Evolutionary conservation across 371 early-diverging fungal species (phyloP), one percentile per base, ranked within the genome.

Genomic region (Nosema muscidifuracis): DNA sequence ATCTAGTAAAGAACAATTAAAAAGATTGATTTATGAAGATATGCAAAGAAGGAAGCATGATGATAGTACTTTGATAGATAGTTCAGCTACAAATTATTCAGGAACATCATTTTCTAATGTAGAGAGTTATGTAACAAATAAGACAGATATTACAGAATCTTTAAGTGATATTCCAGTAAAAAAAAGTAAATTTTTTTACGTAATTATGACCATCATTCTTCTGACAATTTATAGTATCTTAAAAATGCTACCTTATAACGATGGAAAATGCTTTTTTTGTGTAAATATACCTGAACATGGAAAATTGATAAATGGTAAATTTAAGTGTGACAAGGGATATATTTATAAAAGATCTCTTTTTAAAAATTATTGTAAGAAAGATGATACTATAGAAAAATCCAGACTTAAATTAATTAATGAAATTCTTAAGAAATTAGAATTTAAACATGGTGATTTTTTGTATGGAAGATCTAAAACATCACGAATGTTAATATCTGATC

Each of bases 291-390:
- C 78, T 22, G 20, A 42, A 40, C 34, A 78, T 53, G 53, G 71
- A 13, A 63, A 57, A 16, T 6, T 78, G 30, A 22, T 65, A 26
- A 22, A 69, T 56, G 62, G 50, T 4, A 61, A 65, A 22, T 31
- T 56, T 1, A 40, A 28, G 2, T 78, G 78, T 43, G 65, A 69
- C n/a, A 43, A 55, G 12, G 78, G 78, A 24, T 78, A 61, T 58
- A 66, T 55, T 62, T 2, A 58, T 16, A 62, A 30, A 38, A 53
- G 34, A 6, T 57, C 67, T 10, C 20, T 78, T 16, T 38, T 75
- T n/a, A 36, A 50, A 18, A 71, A 67, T 36, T 57, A 66, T 43
- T 78, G 78, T 61, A 42, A 47, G 15, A 42, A 51, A 38, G 78
- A 77, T 16, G 40, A 60, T 44, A 20, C 30, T 15, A 47, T 40